Conservation (phyloP, 1,284 basidiomycete species). For the Cryptococcus amylolentus region DNA sequence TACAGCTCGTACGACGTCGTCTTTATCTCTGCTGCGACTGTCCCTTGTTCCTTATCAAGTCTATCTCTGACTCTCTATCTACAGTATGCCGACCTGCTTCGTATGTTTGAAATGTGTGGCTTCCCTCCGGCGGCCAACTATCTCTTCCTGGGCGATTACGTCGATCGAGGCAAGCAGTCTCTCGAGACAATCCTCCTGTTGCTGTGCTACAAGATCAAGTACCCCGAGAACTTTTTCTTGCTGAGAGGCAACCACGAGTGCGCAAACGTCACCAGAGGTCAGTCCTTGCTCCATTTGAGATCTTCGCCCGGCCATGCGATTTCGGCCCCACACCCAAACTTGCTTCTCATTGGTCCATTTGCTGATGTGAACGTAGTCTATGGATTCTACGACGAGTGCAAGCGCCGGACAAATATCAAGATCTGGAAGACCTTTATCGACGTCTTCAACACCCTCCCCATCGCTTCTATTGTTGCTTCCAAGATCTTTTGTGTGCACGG, state of each 20-base stretch:
- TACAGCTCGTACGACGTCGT: not conserved
- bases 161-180: conserved; percentile 97
- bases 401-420: conserved; percentile 63
- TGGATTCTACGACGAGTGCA: conserved; percentile 63
- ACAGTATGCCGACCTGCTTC: conserved; percentile 89
- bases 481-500: conserved; percentile 60
- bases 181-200: conserved; percentile 96
- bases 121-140: conserved; percentile 98
- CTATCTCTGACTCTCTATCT: not conserved
- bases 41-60: not conserved
- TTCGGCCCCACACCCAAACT: not conserved
- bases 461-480: conserved; percentile 61
- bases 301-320: too few species aligned
- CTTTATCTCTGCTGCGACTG: not conserved
- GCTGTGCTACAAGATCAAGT: conserved; percentile 99
- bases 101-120: conserved; percentile 99
- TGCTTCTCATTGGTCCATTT: too few species aligned
- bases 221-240: conserved; percentile 99
- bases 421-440: conserved; percentile 65
- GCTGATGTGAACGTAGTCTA: conserved; percentile 47
- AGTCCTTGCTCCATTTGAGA: conserved; percentile 27
- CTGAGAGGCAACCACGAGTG: conserved; percentile 98
- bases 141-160: conserved; percentile 97
- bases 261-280: conserved; percentile 96
- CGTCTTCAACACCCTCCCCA: conserved; percentile 64